These are phyloP conservation scores for Corynespora cassiicola DNA, from an alignment of 2,329 filamentous ascomycete species.

Conservation along the genomic window DNA sequence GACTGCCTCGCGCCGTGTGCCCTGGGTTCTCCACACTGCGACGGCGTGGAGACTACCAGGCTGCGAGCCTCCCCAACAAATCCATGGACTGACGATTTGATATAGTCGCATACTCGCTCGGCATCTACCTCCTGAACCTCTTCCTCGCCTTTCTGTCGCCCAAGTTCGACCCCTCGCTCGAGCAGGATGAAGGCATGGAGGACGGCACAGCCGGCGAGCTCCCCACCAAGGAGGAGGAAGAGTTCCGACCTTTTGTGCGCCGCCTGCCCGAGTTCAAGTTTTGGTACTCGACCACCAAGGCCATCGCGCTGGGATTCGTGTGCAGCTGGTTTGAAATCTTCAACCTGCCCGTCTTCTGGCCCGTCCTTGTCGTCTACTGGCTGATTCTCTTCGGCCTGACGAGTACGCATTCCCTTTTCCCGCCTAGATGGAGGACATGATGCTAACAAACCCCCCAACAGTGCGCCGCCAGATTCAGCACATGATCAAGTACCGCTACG, in stretches of 20 bases:
- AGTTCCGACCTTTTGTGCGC: conserved; percentile 97
- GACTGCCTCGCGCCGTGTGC: no score
- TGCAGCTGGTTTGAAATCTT: conserved; percentile 96
- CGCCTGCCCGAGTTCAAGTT: conserved; percentile 99
- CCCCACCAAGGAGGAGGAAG: conserved; percentile 94
- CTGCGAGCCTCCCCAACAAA: no score
- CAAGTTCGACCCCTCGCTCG: conserved; percentile 97
- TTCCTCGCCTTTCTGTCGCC: conserved; percentile 98
- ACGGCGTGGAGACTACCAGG: no score
- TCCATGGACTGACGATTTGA: neutral
- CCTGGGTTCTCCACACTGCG: no score
- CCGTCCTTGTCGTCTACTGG: conserved; percentile 98
- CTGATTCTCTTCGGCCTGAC: conserved; percentile 94
- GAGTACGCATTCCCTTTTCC: conserved; percentile 66
- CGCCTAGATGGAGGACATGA: neutral
- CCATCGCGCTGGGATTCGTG: conserved; percentile 79
- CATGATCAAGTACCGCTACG: conserved; percentile 99
- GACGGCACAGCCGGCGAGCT: conserved; percentile 80
- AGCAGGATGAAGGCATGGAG: conserved; percentile 95
- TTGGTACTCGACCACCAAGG: conserved; percentile 94
- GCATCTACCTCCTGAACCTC: conserved; percentile 98
- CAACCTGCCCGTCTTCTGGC: conserved; percentile 98
- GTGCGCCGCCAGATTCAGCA: conserved; percentile 99
- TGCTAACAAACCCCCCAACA: conserved; percentile 45
- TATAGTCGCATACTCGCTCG: conserved; percentile 91